Evolutionary conservation across 495 filamentous ascomycete genomes (phyloP), one percentile per base, ranked within the genome.

Genomic region (Penicillium diatomitis): DNA sequence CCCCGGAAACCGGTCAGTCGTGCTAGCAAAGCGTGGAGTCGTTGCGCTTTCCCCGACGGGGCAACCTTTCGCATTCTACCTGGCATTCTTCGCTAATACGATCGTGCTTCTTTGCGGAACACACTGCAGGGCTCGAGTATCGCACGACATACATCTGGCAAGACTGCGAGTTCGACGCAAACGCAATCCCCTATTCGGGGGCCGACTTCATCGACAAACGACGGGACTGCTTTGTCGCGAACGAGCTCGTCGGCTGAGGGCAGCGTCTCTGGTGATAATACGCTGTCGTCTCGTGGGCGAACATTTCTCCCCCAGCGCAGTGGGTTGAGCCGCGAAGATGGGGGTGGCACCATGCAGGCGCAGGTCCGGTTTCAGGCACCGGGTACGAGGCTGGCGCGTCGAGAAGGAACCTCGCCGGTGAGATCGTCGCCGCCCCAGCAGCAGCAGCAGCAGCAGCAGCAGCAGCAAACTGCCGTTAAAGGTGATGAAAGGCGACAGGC

Each of bases 1-100:
- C 60, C 65, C 20, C 64, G 67, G 50, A 63, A 68, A 48, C 62
- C 67, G 43, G 69, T 72, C 29, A 57, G 61, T 62, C 36, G 46
- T 20, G 20, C 20, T 20, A 20, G 20, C 20, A 20, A 20, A 20
- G 20, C 20, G 20, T 20, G 20, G 20, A 20, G 20, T 20, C 20
- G 20, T 20, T 20, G 20, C 20, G 20, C 20, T 20, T 20, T 20
- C 20, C 20, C 35, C 43, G 37, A 47, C 39, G 50, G 44, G 43
- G 47, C 46, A 41, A 38, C 32, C 31, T 33, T 41, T 47, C 38
- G 30, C 47, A 31, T 28, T 32, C 20, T 31, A 45, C 52, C 46
- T 50, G 41, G 48, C 49, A 52, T 56, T 37, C 48, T 49, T 38
- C 42, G 40, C 49, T 59, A 48, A 56, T 47, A 20, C 20, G 20